A percentile compares a stretch with the other conserved stretches of the same genome.
These are phyloP conservation scores for Zygosaccharomyces siamensis DNA, from an alignment of 805 yeast genomes.

Conservation along the genomic window DNA sequence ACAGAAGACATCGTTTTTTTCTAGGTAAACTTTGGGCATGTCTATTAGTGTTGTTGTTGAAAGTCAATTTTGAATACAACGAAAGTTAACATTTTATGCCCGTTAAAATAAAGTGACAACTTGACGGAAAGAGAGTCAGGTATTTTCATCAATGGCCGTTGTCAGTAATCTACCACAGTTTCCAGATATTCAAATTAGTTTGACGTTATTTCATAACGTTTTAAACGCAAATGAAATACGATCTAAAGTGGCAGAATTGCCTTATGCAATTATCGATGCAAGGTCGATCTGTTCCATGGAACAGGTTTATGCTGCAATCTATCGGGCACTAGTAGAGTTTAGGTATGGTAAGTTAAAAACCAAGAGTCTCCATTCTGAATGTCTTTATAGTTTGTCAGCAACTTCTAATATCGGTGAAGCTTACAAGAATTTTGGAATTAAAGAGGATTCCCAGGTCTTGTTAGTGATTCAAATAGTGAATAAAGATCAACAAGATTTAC, in stretches of 20 bases:
- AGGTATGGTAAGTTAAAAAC: constrained; percentile 50
- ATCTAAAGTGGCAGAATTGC: constrained; percentile 42
- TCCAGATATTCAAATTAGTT: constrained; percentile 34
- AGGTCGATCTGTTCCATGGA: constrained; percentile 52
- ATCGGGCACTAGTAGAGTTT: constrained; percentile 54
- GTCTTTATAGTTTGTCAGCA: constrained; percentile 64
- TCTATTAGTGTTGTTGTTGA: neutral
- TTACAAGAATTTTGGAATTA: constrained; percentile 64
- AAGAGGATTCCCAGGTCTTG: constrained; percentile 42
- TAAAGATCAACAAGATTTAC: constrained; percentile 3
- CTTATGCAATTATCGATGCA: constrained; percentile 65
- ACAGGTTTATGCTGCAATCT: constrained; percentile 56
- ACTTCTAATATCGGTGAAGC: constrained; percentile 65
- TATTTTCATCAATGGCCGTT: constrained; percentile 4
- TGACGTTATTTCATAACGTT: constrained; percentile 47
- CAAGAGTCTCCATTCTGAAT: constrained; percentile 64
- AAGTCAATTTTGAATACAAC: neutral
- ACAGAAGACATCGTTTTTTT: neutral
- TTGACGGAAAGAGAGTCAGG: neutral
- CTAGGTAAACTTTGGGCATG: too few species aligned
- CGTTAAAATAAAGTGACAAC: neutral
- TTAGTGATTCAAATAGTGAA: constrained; percentile 48
- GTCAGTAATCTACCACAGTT: constrained; percentile 44
- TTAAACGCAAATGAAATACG: constrained; percentile 41
- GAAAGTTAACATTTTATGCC: neutral